A percentile compares a stretch with the other conserved stretches of the same genome.
These are phyloP conservation scores for Talaromyces adpressus DNA, from an alignment of 495 filamentous ascomycete genomes.

Conservation along the genomic window DNA sequence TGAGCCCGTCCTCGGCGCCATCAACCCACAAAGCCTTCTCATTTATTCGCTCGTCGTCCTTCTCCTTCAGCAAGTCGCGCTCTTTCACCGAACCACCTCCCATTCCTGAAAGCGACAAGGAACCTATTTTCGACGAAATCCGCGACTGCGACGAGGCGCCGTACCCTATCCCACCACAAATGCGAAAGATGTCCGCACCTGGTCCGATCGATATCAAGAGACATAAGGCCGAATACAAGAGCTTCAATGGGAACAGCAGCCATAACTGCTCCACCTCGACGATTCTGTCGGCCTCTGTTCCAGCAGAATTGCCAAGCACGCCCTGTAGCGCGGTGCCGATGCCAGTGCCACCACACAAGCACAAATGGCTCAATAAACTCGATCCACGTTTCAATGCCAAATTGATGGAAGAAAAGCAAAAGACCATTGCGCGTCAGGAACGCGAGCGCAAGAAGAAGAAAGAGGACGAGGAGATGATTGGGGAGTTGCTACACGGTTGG, in stretches of 20 bases:
- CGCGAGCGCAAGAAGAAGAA: slow-evolving; percentile 5
- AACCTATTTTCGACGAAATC: slow-evolving; percentile 8
- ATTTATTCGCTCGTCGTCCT: slow-evolving; percentile 3
- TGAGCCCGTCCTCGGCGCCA: slow-evolving; percentile 3
- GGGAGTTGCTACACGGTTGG: slow-evolving; percentile 5
- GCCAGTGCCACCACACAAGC: slow-evolving; percentile 4
- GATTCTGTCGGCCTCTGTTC: not conserved
- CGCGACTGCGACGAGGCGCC: slow-evolving; percentile 10
- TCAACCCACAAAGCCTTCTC: slow-evolving; percentile 4
- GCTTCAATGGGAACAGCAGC: not conserved
- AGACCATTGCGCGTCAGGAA: slow-evolving; percentile 2
- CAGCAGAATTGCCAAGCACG: not conserved
- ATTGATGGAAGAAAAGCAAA: slow-evolving; percentile 2
- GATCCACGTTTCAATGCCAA: slow-evolving; percentile 9
- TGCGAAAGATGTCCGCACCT: not conserved
- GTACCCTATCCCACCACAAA: not conserved
- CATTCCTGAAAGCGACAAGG: slow-evolving; percentile 9
- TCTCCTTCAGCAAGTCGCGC: slow-evolving; percentile 2
- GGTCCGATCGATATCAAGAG: not conserved
- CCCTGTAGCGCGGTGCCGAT: not conserved
- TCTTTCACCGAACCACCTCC: not conserved
- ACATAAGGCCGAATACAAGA: not conserved
- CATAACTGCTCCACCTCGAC: not conserved
- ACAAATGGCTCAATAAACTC: slow-evolving; percentile 9
- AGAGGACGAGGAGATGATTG: slow-evolving; percentile 3